Conservation (phyloP, 1,139 yeast species). For the Scheffersomyces illinoinensis region DNA sequence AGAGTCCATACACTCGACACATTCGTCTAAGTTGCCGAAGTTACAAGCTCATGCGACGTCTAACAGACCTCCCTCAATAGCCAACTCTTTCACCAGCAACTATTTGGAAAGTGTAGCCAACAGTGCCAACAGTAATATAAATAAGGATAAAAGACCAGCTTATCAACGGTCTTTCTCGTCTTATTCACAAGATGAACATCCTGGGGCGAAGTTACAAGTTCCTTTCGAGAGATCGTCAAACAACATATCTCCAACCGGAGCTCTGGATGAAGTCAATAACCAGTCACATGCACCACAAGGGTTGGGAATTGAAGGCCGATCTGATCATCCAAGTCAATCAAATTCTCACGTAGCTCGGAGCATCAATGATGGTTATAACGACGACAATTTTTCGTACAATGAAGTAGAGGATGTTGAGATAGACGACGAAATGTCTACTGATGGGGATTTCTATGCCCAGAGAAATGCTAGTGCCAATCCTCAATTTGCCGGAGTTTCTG, state of each 20-base stretch:
- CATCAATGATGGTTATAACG: conserved; percentile 15
- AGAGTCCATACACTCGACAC: conserved; percentile 3
- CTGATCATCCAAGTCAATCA: conserved; percentile 4
- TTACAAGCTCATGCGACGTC: neutral
- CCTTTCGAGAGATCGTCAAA: conserved; percentile 5
- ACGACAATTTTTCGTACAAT: conserved; percentile 27
- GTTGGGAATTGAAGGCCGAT: conserved; percentile 8
- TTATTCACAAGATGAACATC: conserved; percentile 11
- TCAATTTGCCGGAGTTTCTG: neutral
- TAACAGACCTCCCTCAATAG: conserved; percentile 12
- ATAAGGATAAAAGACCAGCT: conserved; percentile 11
- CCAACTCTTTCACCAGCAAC: conserved; percentile 24
- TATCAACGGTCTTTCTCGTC: conserved; percentile 16
- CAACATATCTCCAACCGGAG: conserved; percentile 7
- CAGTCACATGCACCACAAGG: conserved; percentile 4
- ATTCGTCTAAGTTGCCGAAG: conserved; percentile 12
- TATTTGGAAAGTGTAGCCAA: conserved; percentile 20
- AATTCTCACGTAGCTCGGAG: conserved; percentile 13
- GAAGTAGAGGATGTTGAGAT: conserved; percentile 29
- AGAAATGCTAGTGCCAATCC: conserved; percentile 4
- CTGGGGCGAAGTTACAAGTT: conserved; percentile 1
- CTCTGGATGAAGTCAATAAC: conserved; percentile 2
- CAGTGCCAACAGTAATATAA: conserved; percentile 2
- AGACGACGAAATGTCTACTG: conserved; percentile 35
- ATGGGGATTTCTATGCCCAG: conserved; percentile 23